Conservation (phyloP, 495 filamentous ascomycete species). For the Talaromyces nanjingensis region DNA sequence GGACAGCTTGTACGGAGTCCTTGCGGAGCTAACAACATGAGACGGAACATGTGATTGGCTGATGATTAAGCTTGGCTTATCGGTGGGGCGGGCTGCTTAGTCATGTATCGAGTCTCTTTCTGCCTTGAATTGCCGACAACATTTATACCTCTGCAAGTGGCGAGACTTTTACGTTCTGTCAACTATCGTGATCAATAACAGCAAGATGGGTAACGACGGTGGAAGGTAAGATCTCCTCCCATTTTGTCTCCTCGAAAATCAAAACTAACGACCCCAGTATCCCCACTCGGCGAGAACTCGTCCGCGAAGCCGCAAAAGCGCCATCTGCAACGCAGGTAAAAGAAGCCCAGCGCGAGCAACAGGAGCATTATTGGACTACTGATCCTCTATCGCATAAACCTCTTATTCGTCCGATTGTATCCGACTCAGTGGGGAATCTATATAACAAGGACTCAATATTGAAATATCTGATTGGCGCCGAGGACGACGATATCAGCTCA, state of each 20-base stretch:
- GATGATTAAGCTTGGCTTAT: not conserved
- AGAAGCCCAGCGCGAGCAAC: constrained; percentile 74
- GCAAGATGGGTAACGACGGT: constrained; percentile 87
- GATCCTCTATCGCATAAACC: constrained; percentile 78
- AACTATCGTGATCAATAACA: not conserved
- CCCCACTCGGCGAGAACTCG: constrained; percentile 89
- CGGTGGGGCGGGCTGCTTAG: constrained; percentile 6
- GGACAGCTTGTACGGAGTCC: constrained; percentile 12
- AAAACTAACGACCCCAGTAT: constrained; percentile 48
- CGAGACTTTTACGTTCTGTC: not conserved
- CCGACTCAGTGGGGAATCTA: constrained; percentile 74
- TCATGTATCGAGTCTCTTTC: constrained; percentile 1
- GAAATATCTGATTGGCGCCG: constrained; percentile 65
- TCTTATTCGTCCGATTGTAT: constrained; percentile 68
- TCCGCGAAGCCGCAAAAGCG: constrained; percentile 74
- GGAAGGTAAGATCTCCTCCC: constrained; percentile 46
- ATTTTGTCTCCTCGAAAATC: not conserved
- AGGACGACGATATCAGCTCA: constrained; percentile 42
- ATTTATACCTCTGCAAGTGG: not conserved
- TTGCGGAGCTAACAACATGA: not conserved
- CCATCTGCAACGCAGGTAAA: constrained; percentile 87
- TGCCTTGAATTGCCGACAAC: not conserved
- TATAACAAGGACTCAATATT: constrained; percentile 95
- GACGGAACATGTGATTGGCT: not conserved
- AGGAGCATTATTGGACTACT: constrained; percentile 76